These are phyloP conservation scores for Herpetomonas tarakana DNA, from an alignment of 208 protist species.

Conservation along the genomic window DNA sequence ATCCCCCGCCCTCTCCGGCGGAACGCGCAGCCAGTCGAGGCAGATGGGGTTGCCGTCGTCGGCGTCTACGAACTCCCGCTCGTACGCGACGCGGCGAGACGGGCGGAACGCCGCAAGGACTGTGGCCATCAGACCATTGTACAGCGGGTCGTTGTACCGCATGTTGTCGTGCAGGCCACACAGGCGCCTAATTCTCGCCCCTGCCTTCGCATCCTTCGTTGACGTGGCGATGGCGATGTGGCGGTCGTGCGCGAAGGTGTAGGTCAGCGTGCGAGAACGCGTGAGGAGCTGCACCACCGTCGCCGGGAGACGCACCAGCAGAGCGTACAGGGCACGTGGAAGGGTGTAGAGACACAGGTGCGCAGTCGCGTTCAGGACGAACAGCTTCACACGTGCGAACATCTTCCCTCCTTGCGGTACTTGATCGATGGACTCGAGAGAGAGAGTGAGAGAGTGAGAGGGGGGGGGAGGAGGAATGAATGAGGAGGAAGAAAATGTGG, in stretches of 20 bases:
- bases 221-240: slow-evolving; percentile 24
- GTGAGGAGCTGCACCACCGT: slow-evolving; percentile 35
- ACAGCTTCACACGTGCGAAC: slow-evolving; percentile 23
- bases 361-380: slow-evolving; percentile 16
- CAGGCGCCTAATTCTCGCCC: slow-evolving; percentile 9
- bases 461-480: no score
- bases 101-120: slow-evolving; percentile 27
- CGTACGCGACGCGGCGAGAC: slow-evolving; percentile 24
- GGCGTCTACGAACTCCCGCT: slow-evolving; percentile 34
- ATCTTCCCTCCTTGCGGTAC: no score
- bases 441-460: no score
- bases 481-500: no score
- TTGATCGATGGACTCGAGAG: no score
- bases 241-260: slow-evolving; percentile 19
- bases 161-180: slow-evolving; percentile 37
- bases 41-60: slow-evolving; percentile 59
- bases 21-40: slow-evolving; percentile 44
- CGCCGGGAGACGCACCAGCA: slow-evolving; percentile 33
- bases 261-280: slow-evolving; percentile 20
- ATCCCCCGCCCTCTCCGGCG: background rate
- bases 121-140: slow-evolving; percentile 53
- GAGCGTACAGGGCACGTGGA: slow-evolving; percentile 22
- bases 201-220: slow-evolving; percentile 5
- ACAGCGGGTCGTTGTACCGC: slow-evolving; percentile 51
- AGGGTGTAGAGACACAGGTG: slow-evolving; percentile 33